Conservation (phyloP, 179 eudicot species). For the Patellifolia procumbens region DNA sequence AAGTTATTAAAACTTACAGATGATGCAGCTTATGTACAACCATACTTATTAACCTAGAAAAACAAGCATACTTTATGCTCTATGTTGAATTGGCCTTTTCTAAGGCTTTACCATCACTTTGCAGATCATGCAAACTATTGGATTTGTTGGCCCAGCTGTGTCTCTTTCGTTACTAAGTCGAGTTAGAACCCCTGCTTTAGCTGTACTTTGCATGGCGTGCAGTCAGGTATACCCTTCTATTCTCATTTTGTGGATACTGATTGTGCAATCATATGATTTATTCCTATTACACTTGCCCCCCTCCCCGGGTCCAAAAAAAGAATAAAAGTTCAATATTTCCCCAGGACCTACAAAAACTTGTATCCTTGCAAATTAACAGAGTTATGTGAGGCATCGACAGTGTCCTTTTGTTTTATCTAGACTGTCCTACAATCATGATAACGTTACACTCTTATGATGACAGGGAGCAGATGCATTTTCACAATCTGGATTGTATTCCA, state of each 20-base stretch:
- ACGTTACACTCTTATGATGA: conserved; percentile 23
- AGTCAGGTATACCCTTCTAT: conserved; percentile 66
- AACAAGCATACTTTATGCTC: background rate
- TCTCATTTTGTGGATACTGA: conserved; percentile 1
- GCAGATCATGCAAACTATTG: conserved; percentile 96
- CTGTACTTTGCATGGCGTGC: conserved; percentile 92
- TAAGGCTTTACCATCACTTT: conserved; percentile 18
- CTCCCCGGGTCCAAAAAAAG: background rate
- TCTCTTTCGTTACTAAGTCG: conserved; percentile 76
- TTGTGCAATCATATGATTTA: background rate
- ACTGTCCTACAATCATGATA: conserved; percentile 10
- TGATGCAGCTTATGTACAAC: background rate
- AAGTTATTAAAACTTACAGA: background rate
- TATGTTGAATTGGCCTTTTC: conserved; percentile 13
- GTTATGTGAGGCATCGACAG: conserved; percentile 5
- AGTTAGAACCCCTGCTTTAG: conserved; percentile 80
- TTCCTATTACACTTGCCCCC: background rate
- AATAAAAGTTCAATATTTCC: background rate
- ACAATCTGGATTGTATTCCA: conserved; percentile 93
- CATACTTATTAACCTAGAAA: no score
- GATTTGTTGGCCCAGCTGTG: conserved; percentile 91
- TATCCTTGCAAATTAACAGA: background rate
- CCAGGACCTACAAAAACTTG: background rate
- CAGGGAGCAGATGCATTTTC: conserved; percentile 95
- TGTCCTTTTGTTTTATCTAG: background rate